Base-by-base conservation (phyloP, 108 stramenopile species). In the Cyclotella cryptica region DNA sequence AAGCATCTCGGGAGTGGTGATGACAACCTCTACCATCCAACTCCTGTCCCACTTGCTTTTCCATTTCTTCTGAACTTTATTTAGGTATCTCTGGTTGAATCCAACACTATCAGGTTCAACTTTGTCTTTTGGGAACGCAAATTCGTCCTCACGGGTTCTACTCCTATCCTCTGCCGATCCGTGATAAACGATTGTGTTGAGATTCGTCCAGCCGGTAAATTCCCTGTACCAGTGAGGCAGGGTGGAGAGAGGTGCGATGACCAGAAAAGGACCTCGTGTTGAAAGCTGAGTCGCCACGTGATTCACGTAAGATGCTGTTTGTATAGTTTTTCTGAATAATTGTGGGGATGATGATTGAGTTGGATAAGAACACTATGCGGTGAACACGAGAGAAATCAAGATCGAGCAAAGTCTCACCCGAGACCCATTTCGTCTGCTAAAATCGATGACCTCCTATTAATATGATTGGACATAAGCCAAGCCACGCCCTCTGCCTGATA, bases 401-500 rank as follows among this genome's bases (percentile, higher is more conserved):
- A 53, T 12, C 30, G 22, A 60, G n/a, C n/a, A n/a, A n/a, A n/a
- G n/a, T n/a, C 79, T 78, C 82, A 93, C 62, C 97, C 96, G 39
- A 94, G 78, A 39, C 97, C 98, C 97, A 98, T 97, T 75, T 98
- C 98, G 78, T 98, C 98, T 0, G 98, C 98, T 35, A 99, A 71
- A 66, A 99, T 96, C 41, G 88, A 93, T 22, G 82, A 84, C 14
- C 96, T 88, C 19, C 71, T 62, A 67, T 96, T 95, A 46, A 92
- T 45, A 69, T 87, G 87, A 74, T 95, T 95, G 0, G 91, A 81
- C 74, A 93, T 69, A 74, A 99, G 83, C 96, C 96, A 98, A 30
- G 91, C 75, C 17, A 98, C 88, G 49, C 98, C 98, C 83, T 97
- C 95, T 10, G 96, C 91, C 86, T 98, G 98, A 75, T 98, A 98